These are phyloP conservation scores for Noccaea bulbosa DNA, from an alignment of 345 rosid genomes.

Conservation along the genomic window DNA sequence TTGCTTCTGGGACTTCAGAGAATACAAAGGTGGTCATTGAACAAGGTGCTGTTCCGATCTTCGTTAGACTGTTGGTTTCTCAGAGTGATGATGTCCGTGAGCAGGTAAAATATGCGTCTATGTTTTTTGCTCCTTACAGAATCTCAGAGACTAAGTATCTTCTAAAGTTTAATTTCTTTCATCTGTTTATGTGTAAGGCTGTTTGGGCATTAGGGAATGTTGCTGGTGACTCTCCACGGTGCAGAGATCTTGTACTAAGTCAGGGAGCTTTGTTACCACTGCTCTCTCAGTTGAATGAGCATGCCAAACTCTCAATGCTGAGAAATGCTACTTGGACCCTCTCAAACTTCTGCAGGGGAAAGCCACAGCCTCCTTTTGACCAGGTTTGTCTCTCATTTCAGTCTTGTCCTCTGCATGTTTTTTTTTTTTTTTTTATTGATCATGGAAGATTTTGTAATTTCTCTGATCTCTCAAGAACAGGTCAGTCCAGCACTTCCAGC, in stretches of 20 bases:
- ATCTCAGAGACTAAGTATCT: neutral
- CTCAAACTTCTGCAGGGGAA: slow-evolving; percentile 73
- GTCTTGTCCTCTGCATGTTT: neutral
- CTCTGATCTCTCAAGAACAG: slow-evolving; percentile 43
- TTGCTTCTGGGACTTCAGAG: slow-evolving; percentile 89
- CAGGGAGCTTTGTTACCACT: slow-evolving; percentile 45
- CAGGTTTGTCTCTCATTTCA: slow-evolving; percentile 48
- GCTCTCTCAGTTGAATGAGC: slow-evolving; percentile 47
- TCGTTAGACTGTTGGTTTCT: slow-evolving; percentile 68
- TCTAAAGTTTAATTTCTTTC: neutral
- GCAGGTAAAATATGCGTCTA: slow-evolving; percentile 60
- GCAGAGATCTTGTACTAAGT: slow-evolving; percentile 47
- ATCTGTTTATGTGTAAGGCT: slow-evolving; percentile 33
- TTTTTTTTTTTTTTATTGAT: neutral
- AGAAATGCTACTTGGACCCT: slow-evolving; percentile 50
- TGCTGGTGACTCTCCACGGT: slow-evolving; percentile 49
- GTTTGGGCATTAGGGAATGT: slow-evolving; percentile 49
- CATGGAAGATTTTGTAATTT: neutral
- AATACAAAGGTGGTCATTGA: slow-evolving; percentile 82
- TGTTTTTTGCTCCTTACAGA: neutral
- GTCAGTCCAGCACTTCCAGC: slow-evolving; percentile 93
- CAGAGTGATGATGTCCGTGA: slow-evolving; percentile 85
- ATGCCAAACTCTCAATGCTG: slow-evolving; percentile 48
- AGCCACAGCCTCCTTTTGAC: slow-evolving; percentile 87
- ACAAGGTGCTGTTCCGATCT: slow-evolving; percentile 77